Conservation (phyloP, 805 yeast species). For the Candida pini region DNA sequence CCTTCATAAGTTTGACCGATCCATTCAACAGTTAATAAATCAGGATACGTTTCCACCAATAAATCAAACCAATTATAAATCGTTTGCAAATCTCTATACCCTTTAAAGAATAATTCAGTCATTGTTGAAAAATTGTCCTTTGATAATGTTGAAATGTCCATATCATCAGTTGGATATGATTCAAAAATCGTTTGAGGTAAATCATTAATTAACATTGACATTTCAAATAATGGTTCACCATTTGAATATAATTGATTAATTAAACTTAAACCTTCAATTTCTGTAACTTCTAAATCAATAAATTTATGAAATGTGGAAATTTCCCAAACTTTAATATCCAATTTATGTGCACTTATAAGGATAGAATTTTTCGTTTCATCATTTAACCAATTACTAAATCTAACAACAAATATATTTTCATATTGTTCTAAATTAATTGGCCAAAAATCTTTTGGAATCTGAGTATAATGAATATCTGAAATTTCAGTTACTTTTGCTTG, state of each 20-base stretch:
- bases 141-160: background rate
- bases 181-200: conserved; percentile 52
- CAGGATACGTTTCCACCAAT: conserved; percentile 56
- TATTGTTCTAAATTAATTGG: conserved; percentile 40
- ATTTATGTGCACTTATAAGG: conserved; percentile 16
- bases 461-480: conserved; percentile 29
- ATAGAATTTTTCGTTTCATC: conserved; percentile 16
- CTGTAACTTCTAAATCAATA: conserved; percentile 38
- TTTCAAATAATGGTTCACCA: conserved; percentile 16
- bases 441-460: conserved; percentile 23
- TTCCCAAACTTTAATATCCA: conserved; percentile 45
- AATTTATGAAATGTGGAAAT: conserved; percentile 32
- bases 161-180: conserved; percentile 37
- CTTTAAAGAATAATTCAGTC: conserved; percentile 59
- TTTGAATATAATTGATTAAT: conserved; percentile 6
- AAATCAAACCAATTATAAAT: conserved; percentile 70
- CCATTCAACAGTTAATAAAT: conserved; percentile 53
- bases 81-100: conserved; percentile 61
- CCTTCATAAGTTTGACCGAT: conserved; percentile 78
- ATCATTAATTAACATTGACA: conserved; percentile 47
- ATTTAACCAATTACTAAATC: conserved; percentile 32
- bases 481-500: too few species aligned
- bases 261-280: conserved; percentile 19
- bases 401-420: conserved; percentile 37
- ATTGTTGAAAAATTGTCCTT: conserved; percentile 5